These are phyloP conservation scores for Anastatica hierochuntica DNA, from an alignment of 345 rosid genomes.

Conservation along the genomic window DNA sequence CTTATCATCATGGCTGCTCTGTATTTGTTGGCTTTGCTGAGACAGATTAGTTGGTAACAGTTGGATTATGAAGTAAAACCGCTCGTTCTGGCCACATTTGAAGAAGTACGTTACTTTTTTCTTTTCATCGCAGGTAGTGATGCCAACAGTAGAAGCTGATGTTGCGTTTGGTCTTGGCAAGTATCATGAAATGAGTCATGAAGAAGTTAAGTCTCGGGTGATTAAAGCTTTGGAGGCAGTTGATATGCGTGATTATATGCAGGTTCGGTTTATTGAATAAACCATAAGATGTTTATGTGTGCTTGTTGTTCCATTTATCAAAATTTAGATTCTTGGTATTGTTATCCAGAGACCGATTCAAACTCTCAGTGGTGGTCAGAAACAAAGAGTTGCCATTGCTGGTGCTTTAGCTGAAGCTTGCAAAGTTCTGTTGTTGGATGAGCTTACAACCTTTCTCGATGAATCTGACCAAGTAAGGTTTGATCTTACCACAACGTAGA, in stretches of 20 bases:
- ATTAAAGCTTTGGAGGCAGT: slow-evolving; percentile 60
- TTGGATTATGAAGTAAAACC: not conserved
- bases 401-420: slow-evolving; percentile 97
- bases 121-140: slow-evolving; percentile 67
- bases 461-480: slow-evolving; percentile 66
- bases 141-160: slow-evolving; percentile 96
- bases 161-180: slow-evolving; percentile 93
- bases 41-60: not conserved
- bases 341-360: slow-evolving; percentile 78
- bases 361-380: slow-evolving; percentile 96
- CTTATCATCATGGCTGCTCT: not conserved
- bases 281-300: not conserved
- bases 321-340: not conserved
- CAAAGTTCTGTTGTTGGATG: slow-evolving; percentile 75
- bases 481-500: not conserved
- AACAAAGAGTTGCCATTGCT: slow-evolving; percentile 90
- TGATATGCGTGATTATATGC: slow-evolving; percentile 60
- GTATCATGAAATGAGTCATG: slow-evolving; percentile 36
- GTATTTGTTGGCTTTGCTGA: too few relatives aligned
- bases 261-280: slow-evolving; percentile 7
- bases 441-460: slow-evolving; percentile 89
- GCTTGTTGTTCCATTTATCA: not conserved
- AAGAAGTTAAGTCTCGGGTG: slow-evolving; percentile 60
- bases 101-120: too few relatives aligned
- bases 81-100: not conserved